These are phyloP conservation scores for Aureobasidium leucospermi DNA, from an alignment of 2,329 filamentous ascomycete genomes.

Conservation along the genomic window DNA sequence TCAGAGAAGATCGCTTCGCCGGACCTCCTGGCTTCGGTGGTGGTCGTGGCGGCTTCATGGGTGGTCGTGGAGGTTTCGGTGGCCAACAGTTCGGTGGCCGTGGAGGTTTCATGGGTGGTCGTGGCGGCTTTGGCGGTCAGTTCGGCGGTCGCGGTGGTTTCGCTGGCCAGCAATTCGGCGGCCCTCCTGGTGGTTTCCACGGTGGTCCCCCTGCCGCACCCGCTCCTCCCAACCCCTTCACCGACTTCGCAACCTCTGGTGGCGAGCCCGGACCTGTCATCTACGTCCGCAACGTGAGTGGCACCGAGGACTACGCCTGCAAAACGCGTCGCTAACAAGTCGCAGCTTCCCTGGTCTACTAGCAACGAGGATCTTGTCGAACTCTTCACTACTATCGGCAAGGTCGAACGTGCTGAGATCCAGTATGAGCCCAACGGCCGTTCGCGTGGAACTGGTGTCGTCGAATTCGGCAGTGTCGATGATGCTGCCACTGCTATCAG, in stretches of 20 bases:
- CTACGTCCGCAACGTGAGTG: conserved; percentile 91
- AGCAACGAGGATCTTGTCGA: conserved; percentile 97
- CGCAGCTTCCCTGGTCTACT: conserved; percentile 91
- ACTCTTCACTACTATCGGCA: conserved; percentile 94
- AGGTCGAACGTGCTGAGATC: conserved; percentile 97
- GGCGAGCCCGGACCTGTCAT: conserved; percentile 78
- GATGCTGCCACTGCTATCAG: conserved; percentile 87
- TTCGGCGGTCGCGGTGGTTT: conserved; percentile 33
- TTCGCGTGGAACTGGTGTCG: conserved; percentile 92
- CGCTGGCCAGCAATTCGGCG: conserved; percentile 25
- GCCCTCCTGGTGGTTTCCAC: conserved; percentile 35
- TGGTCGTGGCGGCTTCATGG: conserved; percentile 32
- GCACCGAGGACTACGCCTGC: conserved; percentile 16
- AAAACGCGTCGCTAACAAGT: conserved; percentile 24
- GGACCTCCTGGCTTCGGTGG: conserved; percentile 42
- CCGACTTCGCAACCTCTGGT: conserved; percentile 80
- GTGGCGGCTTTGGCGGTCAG: conserved; percentile 48
- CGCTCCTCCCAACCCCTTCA: conserved; percentile 78
- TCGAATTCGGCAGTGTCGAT: conserved; percentile 75
- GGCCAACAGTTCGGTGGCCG: conserved; percentile 30
- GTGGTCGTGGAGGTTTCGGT: conserved; percentile 25
- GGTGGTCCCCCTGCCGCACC: conserved; percentile 42
- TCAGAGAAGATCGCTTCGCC: conserved; percentile 92
- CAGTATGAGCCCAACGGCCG: conserved; percentile 96
- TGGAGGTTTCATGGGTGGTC: conserved; percentile 46